Base-by-base conservation (phyloP, 2,329 filamentous ascomycete genomes). In the Lasiodiplodia sp. region DNA sequence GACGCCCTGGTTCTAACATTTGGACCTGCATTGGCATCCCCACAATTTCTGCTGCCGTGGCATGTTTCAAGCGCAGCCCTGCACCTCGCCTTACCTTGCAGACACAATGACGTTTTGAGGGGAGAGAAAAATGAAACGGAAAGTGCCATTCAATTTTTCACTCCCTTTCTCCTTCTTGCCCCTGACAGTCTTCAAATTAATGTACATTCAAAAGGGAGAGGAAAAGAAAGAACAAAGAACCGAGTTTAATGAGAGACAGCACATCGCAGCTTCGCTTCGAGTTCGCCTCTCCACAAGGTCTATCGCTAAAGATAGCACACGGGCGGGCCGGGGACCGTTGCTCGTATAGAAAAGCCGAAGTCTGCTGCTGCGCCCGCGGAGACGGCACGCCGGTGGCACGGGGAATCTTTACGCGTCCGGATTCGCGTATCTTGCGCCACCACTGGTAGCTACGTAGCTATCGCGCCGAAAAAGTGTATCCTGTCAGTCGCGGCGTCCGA, bases 51-150 rank as follows among this genome's bases (percentile, higher is more conserved):
- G 37, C 57, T 47, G 38, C 38, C 21, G 21, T 47, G 38, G 37
- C 38, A 60, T 18, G 57, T 60, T 60, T 49, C 57, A 60, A 38
- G 57, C 23, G 6, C 37, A n/a, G 37, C 57, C 18, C n/a, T 12
- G 11, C 44, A n/a, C 44, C 44, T n/a, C 40, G 40, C 40, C 40
- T n/a, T 47, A 21, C 18, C 44, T 21, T 56, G 51, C 14, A 37
- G 28, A 14, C 6, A 31, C 23, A 14, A 58, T 38, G 55, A 58
- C 34, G 37, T 40, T 58, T 28, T 23, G 49, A 7, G 44, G 4
- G 10, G 11, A 11, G 10, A 21, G 11, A 6, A 21, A 18, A 5
- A 14, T 10, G n/a, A 47, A 56, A 56, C 28, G 52, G 52, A 55
- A 28, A 37, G 10, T 34, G 28, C 28, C 52, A 31, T 34, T 47